phyloP scores from a whole-genome alignment of 75 land plant genomes.

The Ceratopteris richardii region DNA sequence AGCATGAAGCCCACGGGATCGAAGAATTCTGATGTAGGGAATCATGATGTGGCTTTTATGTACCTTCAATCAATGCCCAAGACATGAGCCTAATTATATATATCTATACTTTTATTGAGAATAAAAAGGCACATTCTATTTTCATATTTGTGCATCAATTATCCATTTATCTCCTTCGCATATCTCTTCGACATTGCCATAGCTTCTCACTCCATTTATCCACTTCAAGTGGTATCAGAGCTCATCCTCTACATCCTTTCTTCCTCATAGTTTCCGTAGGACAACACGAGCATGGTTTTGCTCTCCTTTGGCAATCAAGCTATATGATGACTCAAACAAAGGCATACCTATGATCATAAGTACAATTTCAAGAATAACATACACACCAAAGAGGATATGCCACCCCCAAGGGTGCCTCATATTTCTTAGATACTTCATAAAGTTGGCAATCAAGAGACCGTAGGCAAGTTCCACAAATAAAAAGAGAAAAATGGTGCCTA shows the following conservation, averaged over 20 bases:
- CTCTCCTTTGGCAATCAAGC: slow-evolving; percentile 31
- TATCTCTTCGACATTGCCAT: too few relatives aligned
- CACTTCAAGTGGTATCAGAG: too few relatives aligned
- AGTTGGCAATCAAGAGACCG: slow-evolving; percentile 9
- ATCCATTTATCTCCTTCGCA: too few relatives aligned
- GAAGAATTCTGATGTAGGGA: too few relatives aligned
- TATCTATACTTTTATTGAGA: too few relatives aligned
- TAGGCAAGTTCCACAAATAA: slow-evolving; percentile 7
- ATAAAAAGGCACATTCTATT: too few relatives aligned
- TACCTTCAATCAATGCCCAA: too few relatives aligned
- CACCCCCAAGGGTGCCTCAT: slow-evolving; percentile 21
- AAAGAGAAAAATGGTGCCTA: slow-evolving; percentile 13
- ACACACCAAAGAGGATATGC: slow-evolving; percentile 32
- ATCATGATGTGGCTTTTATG: too few relatives aligned
- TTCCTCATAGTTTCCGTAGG: slow-evolving; percentile 21
- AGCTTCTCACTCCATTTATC: too few relatives aligned
- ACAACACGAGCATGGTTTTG: slow-evolving; percentile 17
- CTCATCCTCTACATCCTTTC: slow-evolving; percentile 23
- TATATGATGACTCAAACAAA: slow-evolving; percentile 36
- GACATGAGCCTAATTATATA: too few relatives aligned
- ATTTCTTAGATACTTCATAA: slow-evolving; percentile 18
- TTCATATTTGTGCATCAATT: too few relatives aligned
- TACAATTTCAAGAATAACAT: slow-evolving; percentile 27
- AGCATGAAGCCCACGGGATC: too few relatives aligned
- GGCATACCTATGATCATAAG: slow-evolving; percentile 20